Conservation (phyloP, 2,329 filamentous ascomycete genomes). For the Hypoxylon sp. region DNA sequence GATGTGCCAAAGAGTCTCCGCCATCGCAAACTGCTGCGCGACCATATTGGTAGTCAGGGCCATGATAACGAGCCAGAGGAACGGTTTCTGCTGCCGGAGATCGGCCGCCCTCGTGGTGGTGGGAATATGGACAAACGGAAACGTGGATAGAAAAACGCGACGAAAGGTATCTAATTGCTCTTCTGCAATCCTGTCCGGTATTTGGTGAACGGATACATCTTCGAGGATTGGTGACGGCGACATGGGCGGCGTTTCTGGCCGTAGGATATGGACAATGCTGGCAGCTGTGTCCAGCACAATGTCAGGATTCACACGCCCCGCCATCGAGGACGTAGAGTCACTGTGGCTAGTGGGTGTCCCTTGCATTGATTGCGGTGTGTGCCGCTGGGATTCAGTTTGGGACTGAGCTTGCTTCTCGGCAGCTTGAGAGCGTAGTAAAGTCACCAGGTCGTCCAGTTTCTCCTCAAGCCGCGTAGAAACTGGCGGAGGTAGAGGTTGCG, state of each 20-base stretch:
- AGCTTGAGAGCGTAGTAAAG: slow-evolving; percentile 57
- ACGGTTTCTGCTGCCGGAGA: slow-evolving; percentile 42
- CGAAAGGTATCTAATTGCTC: slow-evolving; percentile 42
- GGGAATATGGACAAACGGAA: slow-evolving; percentile 44
- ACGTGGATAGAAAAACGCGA: slow-evolving; percentile 37
- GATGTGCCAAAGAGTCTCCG: slow-evolving; percentile 43
- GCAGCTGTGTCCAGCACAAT: slow-evolving; percentile 39
- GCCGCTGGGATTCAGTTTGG: slow-evolving; percentile 1
- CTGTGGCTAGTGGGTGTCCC: slow-evolving; percentile 7
- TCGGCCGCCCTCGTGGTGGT: slow-evolving; percentile 29
- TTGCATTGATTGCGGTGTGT: slow-evolving; percentile 35
- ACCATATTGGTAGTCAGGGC: slow-evolving; percentile 29
- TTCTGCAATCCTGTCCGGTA: slow-evolving; percentile 33
- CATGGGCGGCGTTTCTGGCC: slow-evolving; percentile 26
- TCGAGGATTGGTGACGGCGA: slow-evolving; percentile 31
- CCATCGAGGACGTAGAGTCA: slow-evolving; percentile 17
- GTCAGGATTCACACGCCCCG: slow-evolving; percentile 35
- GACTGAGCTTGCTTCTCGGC: slow-evolving; percentile 32
- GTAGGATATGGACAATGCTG: slow-evolving; percentile 41
- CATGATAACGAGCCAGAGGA: slow-evolving; percentile 47
- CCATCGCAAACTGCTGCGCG: slow-evolving; percentile 43
- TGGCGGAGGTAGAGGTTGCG: slow-evolving; percentile 13
- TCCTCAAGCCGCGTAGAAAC: slow-evolving; percentile 62
- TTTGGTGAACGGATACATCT: slow-evolving; percentile 37
- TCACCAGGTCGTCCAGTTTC: slow-evolving; percentile 65